Conservation (phyloP, 306 rosid species). For the Quillaja saponaria region DNA sequence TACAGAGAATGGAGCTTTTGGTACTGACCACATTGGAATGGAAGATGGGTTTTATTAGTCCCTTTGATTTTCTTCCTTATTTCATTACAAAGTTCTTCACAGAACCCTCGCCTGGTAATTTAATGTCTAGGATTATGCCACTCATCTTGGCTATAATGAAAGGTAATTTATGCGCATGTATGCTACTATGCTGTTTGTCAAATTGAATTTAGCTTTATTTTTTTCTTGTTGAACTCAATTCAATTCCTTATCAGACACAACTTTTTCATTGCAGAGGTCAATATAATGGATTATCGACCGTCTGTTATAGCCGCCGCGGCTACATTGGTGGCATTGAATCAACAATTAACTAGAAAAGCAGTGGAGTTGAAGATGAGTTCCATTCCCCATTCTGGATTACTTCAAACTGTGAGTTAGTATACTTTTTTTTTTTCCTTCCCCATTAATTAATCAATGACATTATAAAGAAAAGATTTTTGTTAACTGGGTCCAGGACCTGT, state of each 20-base stretch:
- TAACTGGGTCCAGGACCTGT: not conserved
- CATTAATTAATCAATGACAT: too few species aligned
- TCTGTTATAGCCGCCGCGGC: conserved; percentile 80
- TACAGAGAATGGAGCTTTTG: conserved; percentile 77
- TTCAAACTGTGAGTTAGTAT: conserved; percentile 70
- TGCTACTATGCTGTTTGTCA: too few species aligned
- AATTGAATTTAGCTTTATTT: not conserved
- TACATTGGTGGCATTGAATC: conserved; percentile 57
- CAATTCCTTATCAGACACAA: not conserved
- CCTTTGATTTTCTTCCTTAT: conserved; percentile 67
- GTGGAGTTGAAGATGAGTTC: conserved; percentile 57
- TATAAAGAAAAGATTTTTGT: conserved; percentile 2
- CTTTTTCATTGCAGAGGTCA: conserved; percentile 52
- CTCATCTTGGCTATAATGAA: conserved; percentile 50
- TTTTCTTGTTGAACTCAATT: not conserved
- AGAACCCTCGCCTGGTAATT: conserved; percentile 41
- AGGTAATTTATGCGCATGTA: conserved; percentile 40
- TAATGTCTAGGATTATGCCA: conserved; percentile 36
- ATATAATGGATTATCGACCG: conserved; percentile 58
- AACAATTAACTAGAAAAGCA: conserved; percentile 47
- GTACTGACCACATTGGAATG: conserved; percentile 72
- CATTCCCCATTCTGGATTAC: conserved; percentile 41
- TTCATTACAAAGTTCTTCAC: conserved; percentile 51
- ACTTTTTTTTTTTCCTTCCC: not conserved
- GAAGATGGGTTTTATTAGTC: conserved; percentile 61